phyloP scores from a whole-genome alignment of 2,329 filamentous ascomycete genomes.

The Diaporthe eres region DNA sequence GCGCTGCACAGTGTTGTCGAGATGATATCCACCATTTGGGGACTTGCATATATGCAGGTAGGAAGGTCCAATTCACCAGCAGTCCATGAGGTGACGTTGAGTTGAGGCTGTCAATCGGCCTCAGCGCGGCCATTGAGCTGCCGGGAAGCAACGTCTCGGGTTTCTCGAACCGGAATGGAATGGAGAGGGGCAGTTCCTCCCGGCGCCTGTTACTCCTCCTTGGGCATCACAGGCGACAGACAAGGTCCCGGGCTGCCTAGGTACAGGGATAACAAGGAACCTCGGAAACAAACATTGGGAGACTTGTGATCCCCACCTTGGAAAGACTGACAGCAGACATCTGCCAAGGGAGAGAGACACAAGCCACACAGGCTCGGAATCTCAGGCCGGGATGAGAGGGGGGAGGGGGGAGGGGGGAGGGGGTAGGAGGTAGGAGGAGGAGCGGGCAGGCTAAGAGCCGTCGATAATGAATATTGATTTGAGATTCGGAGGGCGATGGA shows the following conservation, averaged over 20 bases:
- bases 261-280: conserved; percentile 9
- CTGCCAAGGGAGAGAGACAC: conserved; percentile 16
- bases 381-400: background rate
- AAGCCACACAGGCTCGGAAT: conserved; percentile 8
- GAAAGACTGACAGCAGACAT: background rate
- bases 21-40: conserved; percentile 34
- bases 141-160: conserved; percentile 19
- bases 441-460: conserved; percentile 8
- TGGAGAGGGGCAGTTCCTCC: background rate
- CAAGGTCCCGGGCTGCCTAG: background rate
- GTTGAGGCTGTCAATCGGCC: conserved; percentile 30
- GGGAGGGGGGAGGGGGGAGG: background rate
- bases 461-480: conserved; percentile 17
- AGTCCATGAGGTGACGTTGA: conserved; percentile 21
- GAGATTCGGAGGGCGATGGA: conserved; percentile 2
- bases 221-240: conserved; percentile 18
- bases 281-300: background rate
- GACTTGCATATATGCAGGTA: conserved; percentile 34
- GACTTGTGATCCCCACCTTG: conserved; percentile 15
- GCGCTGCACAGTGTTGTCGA: conserved; percentile 30
- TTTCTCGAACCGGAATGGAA: conserved; percentile 11
- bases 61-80: conserved; percentile 9
- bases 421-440: background rate
- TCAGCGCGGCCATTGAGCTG: background rate
- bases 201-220: background rate